A percentile compares a stretch with the other conserved stretches of the same genome.
Conservation (phyloP, 140 eudicot genomes). For the Anethum foeniculum region DNA sequence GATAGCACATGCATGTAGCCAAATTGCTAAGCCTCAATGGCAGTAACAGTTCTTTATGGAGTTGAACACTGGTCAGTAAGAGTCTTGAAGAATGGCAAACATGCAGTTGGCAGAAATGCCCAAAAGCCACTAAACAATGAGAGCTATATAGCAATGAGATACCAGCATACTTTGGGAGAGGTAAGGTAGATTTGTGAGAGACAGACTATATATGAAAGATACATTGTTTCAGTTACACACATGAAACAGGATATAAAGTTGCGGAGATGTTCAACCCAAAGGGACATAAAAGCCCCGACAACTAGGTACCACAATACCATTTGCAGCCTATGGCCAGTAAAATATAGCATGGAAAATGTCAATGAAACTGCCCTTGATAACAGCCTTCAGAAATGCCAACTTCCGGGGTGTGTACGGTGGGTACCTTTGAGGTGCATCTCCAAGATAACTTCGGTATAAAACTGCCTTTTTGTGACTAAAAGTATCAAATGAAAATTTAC, state of each 20-base stretch:
- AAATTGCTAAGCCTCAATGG: too few species aligned
- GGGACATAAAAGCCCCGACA: background rate
- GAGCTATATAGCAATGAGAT: too few species aligned
- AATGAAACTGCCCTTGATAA: background rate
- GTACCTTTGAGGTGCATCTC: constrained; percentile 69
- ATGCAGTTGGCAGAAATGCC: too few species aligned
- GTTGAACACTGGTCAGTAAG: too few species aligned
- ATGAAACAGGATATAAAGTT: background rate
- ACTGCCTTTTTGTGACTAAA: constrained; percentile 90
- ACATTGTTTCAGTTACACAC: background rate
- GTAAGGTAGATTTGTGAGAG: too few species aligned
- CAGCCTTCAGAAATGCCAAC: background rate
- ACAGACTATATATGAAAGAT: too few species aligned
- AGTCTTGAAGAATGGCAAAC: too few species aligned
- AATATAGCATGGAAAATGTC: background rate
- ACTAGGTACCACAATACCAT: background rate
- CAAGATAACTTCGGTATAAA: constrained; percentile 47
- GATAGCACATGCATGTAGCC: too few species aligned
- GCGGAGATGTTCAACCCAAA: background rate
- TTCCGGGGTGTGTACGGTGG: constrained; percentile 69
- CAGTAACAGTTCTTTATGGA: too few species aligned
- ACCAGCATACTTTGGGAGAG: too few species aligned
- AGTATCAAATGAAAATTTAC: constrained; percentile 80
- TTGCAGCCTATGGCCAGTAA: background rate
- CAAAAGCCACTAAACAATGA: too few species aligned